Evolutionary conservation across 225 moss, liverwort and hornwort species (phyloP).

Genomic region (Bryoerythrophyllum caledonicum): DNA sequence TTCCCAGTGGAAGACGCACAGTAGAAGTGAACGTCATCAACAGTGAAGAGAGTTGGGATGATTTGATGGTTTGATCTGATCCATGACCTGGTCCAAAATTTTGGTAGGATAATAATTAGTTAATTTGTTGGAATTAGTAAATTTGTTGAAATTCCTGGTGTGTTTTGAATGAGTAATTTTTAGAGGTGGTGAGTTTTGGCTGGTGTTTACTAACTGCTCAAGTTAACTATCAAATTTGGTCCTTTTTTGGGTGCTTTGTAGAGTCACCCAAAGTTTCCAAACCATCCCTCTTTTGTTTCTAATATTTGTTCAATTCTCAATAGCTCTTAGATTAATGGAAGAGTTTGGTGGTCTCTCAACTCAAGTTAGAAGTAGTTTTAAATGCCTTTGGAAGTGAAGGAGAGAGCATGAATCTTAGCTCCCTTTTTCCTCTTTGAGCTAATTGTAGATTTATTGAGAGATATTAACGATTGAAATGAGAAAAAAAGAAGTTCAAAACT

Average conservation of each 20-base stretch:
- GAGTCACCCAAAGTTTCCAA: no score
- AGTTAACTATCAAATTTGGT: not conserved
- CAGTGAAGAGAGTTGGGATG: conserved; percentile 77
- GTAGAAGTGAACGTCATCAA: conserved; percentile 75
- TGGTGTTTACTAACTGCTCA: not conserved
- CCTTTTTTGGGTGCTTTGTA: not conserved
- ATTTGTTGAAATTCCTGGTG: conserved; percentile 2
- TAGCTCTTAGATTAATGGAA: no score
- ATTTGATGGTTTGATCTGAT: conserved; percentile 40
- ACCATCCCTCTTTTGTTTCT: no score
- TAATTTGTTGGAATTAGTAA: conserved; percentile 11
- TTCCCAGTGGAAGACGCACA: conserved; percentile 63
- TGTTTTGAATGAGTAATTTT: not conserved
- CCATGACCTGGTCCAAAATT: conserved; percentile 19
- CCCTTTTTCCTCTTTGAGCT: no score
- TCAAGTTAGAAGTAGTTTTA: no score
- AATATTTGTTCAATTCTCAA: no score
- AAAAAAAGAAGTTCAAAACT: no score
- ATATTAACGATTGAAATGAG: no score
- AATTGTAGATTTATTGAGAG: no score
- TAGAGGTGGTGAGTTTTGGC: not conserved
- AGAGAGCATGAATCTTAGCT: no score
- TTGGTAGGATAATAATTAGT: conserved; percentile 29
- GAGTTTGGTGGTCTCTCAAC: no score
- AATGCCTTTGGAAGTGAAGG: no score